These are phyloP conservation scores for Choiromyces venosus DNA, from an alignment of 495 filamentous ascomycete genomes.

Conservation along the genomic window DNA sequence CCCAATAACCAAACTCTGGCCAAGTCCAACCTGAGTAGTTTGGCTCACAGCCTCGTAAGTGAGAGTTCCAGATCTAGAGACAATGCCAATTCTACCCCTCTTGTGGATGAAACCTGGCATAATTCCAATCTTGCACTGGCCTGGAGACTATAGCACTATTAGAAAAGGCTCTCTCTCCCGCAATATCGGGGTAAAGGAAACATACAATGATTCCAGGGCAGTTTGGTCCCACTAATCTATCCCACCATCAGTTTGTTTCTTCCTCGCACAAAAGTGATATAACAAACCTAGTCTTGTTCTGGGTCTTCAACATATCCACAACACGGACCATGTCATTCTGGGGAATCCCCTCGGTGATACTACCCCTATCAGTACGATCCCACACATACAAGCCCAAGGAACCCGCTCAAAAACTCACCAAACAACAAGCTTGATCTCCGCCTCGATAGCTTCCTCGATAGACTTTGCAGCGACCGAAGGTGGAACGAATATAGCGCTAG, in stretches of 20 bases:
- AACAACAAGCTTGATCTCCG: slow-evolving; percentile 88
- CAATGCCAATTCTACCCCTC: slow-evolving; percentile 95
- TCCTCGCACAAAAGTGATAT: background rate
- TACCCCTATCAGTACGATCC: background rate
- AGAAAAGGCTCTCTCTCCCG: slow-evolving; percentile 8
- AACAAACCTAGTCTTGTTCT: slow-evolving; percentile 74
- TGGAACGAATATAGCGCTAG: slow-evolving; percentile 91
- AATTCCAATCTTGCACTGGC: slow-evolving; percentile 99
- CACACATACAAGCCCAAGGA: slow-evolving; percentile 43
- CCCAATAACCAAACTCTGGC: slow-evolving; percentile 91
- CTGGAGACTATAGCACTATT: slow-evolving; percentile 51
- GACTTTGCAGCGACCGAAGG: slow-evolving; percentile 85
- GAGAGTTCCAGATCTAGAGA: slow-evolving; percentile 94
- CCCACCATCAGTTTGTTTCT: background rate
- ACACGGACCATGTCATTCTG: slow-evolving; percentile 93
- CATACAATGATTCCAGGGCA: slow-evolving; percentile 94
- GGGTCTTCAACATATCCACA: slow-evolving; percentile 94
- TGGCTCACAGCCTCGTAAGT: slow-evolving; percentile 99
- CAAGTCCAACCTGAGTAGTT: slow-evolving; percentile 91
- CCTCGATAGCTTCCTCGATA: slow-evolving; percentile 93
- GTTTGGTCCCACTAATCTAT: slow-evolving; percentile 78
- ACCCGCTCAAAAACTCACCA: slow-evolving; percentile 50
- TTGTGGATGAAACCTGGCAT: slow-evolving; percentile 99
- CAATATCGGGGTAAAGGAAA: slow-evolving; percentile 47
- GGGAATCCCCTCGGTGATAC: slow-evolving; percentile 77